Evolutionary conservation across 2,329 filamentous ascomycete species (phyloP).

Genomic region (Talaromyces amestolkiae): DNA sequence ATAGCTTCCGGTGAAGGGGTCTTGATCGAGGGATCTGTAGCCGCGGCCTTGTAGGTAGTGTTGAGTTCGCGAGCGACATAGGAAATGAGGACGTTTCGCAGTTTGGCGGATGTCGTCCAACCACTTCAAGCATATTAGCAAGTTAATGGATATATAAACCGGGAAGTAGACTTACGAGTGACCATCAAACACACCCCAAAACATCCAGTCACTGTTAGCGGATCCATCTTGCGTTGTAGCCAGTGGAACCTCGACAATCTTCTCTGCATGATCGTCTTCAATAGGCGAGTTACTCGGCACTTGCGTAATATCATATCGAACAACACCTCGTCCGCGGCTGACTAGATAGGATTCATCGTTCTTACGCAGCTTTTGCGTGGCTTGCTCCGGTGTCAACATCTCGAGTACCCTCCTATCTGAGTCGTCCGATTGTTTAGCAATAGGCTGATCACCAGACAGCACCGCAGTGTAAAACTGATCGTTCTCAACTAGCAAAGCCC

Average conservation of each 20-base stretch:
- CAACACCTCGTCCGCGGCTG: constrained; percentile 82
- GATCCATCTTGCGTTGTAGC: constrained; percentile 55
- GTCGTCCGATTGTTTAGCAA: constrained; percentile 84
- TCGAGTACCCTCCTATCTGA: constrained; percentile 83
- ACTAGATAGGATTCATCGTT: constrained; percentile 91
- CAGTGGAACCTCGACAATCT: constrained; percentile 86
- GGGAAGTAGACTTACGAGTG: constrained; percentile 66
- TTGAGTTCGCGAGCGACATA: constrained; percentile 93
- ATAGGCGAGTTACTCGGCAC: constrained; percentile 96
- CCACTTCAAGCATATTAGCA: constrained; percentile 55
- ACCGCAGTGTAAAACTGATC: constrained; percentile 87
- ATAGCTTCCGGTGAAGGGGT: constrained; percentile 75
- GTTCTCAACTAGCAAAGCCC: constrained; percentile 81
- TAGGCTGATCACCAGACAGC: constrained; percentile 77
- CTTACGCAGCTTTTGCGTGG: constrained; percentile 80
- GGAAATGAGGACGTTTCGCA: constrained; percentile 86
- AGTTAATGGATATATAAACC: neutral
- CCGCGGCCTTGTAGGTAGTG: constrained; percentile 77
- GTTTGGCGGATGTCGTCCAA: constrained; percentile 96
- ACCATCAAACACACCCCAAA: constrained; percentile 98
- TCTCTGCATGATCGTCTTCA: constrained; percentile 96
- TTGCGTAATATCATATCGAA: constrained; percentile 92
- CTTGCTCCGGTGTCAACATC: constrained; percentile 95
- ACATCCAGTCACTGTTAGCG: constrained; percentile 88
- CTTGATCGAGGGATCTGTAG: constrained; percentile 55